Conservation (phyloP, 2,329 filamentous ascomycete genomes). For the Colletotrichum liriopes region DNA sequence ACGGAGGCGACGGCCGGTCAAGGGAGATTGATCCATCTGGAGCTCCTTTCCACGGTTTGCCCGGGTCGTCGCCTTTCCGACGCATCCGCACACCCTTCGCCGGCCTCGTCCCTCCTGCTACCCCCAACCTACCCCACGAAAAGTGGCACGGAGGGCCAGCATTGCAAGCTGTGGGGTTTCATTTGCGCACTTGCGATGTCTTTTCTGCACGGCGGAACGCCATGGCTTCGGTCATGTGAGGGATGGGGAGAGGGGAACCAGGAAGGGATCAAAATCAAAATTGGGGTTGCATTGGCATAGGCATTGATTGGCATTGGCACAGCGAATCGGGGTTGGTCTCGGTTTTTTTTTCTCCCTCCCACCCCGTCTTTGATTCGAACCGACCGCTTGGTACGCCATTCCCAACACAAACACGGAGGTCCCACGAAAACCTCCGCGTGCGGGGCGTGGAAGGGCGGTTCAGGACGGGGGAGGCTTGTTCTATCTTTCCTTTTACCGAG, state of each 20-base stretch:
- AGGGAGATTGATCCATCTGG: slow-evolving; percentile 15
- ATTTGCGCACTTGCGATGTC: slow-evolving; percentile 28
- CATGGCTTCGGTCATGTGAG: slow-evolving; percentile 36
- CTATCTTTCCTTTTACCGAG: neutral
- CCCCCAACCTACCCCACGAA: slow-evolving; percentile 22
- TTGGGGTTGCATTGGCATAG: slow-evolving; percentile 40
- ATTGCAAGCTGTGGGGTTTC: slow-evolving; percentile 18
- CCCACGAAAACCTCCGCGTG: slow-evolving; percentile 24
- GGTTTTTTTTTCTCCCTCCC: neutral
- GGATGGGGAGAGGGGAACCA: neutral
- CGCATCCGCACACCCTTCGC: slow-evolving; percentile 22
- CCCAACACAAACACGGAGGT: slow-evolving; percentile 34
- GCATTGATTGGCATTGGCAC: slow-evolving; percentile 39
- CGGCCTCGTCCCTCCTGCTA: slow-evolving; percentile 1
- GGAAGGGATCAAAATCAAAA: slow-evolving; percentile 29
- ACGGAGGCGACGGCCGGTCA: slow-evolving; percentile 20
- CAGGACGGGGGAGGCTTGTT: slow-evolving; percentile 1
- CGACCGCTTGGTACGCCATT: slow-evolving; percentile 32
- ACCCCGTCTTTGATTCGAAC: slow-evolving; percentile 11
- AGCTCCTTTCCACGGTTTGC: slow-evolving; percentile 3
- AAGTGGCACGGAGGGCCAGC: slow-evolving; percentile 18
- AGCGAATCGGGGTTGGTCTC: slow-evolving; percentile 25
- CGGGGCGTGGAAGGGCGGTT: slow-evolving; percentile 8
- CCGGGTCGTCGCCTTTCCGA: slow-evolving; percentile 23
- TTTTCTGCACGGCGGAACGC: slow-evolving; percentile 17